These are phyloP conservation scores for Trametes elegans DNA, from an alignment of 768 basidiomycete species.

Conservation along the genomic window DNA sequence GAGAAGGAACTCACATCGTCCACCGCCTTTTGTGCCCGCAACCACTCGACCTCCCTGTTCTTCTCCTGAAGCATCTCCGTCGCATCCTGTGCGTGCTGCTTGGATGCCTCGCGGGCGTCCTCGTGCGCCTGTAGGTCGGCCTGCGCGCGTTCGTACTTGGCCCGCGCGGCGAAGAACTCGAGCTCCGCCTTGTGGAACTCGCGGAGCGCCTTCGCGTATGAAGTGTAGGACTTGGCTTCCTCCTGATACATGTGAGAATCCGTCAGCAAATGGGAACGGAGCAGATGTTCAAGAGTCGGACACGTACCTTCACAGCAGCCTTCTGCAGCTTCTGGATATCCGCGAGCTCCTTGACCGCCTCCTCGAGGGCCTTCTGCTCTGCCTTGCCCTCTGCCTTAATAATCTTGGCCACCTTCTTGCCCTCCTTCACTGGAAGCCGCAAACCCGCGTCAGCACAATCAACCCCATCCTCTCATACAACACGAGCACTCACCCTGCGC, in stretches of 20 bases:
- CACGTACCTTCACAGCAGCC: conserved; percentile 53
- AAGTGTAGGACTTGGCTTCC: conserved; percentile 55
- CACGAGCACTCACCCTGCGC: conserved; percentile 45
- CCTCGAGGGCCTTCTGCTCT: conserved; percentile 59
- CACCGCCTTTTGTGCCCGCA: conserved; percentile 61
- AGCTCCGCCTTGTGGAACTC: conserved; percentile 64
- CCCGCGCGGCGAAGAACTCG: conserved; percentile 57
- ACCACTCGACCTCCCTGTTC: conserved; percentile 67
- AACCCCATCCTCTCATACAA: not conserved
- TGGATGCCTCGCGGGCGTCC: conserved; percentile 43
- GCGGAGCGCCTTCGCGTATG: conserved; percentile 51
- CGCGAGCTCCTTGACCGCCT: conserved; percentile 63
- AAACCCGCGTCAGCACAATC: not conserved
- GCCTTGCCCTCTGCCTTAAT: conserved; percentile 67
- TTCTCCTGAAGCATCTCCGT: conserved; percentile 68
- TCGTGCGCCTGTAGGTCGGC: conserved; percentile 35
- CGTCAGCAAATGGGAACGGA: not conserved
- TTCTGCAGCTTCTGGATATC: conserved; percentile 72
- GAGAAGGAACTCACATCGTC: conserved; percentile 47
- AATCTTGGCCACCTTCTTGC: conserved; percentile 62
- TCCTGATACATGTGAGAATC: conserved; percentile 31
- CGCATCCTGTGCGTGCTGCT: conserved; percentile 52
- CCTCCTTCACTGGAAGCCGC: conserved; percentile 49
- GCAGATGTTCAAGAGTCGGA: no score
- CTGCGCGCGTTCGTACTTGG: conserved; percentile 52